Conservation (phyloP, 306 rosid species). For the Cucumis hystrix region DNA sequence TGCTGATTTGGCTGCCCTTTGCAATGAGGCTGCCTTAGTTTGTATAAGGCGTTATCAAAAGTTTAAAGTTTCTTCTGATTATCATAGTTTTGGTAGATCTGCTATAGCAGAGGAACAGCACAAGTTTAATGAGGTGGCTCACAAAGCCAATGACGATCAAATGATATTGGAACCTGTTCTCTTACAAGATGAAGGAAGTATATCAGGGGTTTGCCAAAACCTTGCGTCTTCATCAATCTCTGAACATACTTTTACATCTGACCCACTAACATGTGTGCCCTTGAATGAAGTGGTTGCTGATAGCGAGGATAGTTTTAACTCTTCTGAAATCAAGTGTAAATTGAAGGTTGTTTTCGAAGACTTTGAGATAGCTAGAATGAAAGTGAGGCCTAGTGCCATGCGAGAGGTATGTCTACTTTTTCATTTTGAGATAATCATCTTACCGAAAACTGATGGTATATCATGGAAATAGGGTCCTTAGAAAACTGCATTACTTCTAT, state of each 20-base stretch:
- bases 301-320: slow-evolving; percentile 13
- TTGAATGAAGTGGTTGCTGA: slow-evolving; percentile 19
- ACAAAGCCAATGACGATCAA: slow-evolving; percentile 16
- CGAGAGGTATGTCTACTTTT: slow-evolving; percentile 55
- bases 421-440: slow-evolving; percentile 3
- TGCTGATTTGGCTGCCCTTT: slow-evolving; percentile 77
- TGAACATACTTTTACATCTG: slow-evolving; percentile 18
- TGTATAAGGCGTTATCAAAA: slow-evolving; percentile 42
- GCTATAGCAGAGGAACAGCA: background rate
- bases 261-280: slow-evolving; percentile 14
- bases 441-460: background rate
- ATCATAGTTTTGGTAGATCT: slow-evolving; percentile 9
- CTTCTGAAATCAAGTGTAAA: slow-evolving; percentile 23
- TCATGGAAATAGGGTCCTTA: background rate
- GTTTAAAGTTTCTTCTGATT: slow-evolving; percentile 15
- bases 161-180: slow-evolving; percentile 12
- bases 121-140: background rate
- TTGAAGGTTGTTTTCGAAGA: slow-evolving; percentile 56
- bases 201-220: slow-evolving; percentile 17
- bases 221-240: slow-evolving; percentile 27
- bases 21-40: slow-evolving; percentile 63
- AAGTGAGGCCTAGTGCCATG: slow-evolving; percentile 96
- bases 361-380: slow-evolving; percentile 68
- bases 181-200: slow-evolving; percentile 14
- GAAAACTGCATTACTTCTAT: background rate